phyloP scores from a whole-genome alignment of 1,139 yeast genomes.

The Sugiyamaella pinicola region DNA sequence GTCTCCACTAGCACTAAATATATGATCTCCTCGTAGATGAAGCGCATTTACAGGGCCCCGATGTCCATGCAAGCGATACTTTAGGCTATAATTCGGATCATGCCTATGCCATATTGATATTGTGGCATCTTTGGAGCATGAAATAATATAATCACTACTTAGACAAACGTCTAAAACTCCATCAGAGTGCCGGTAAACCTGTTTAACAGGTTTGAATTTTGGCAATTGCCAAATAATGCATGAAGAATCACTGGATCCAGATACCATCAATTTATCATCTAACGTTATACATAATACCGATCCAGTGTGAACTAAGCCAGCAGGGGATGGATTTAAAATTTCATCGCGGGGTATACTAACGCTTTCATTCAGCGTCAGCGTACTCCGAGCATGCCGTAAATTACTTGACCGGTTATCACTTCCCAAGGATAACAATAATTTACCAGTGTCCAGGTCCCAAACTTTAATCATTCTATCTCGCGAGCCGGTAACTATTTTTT shows the following conservation, averaged over 20 bases:
- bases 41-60: slow-evolving; percentile 44
- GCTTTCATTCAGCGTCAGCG: not conserved
- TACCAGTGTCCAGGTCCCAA: slow-evolving; percentile 40
- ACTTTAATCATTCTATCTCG: slow-evolving; percentile 42
- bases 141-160: slow-evolving; percentile 34
- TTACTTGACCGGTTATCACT: slow-evolving; percentile 11
- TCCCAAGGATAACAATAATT: slow-evolving; percentile 34
- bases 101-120: slow-evolving; percentile 39
- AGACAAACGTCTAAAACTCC: slow-evolving; percentile 42
- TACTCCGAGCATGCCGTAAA: not conserved
- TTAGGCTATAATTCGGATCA: slow-evolving; percentile 25
- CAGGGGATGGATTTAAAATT: not conserved
- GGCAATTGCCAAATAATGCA: slow-evolving; percentile 42
- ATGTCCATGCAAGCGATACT: slow-evolving; percentile 37
- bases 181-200: slow-evolving; percentile 35
- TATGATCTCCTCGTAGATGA: slow-evolving; percentile 32
- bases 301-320: slow-evolving; percentile 36
- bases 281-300: slow-evolving; percentile 42
- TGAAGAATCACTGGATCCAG: slow-evolving; percentile 44
- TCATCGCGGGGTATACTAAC: slow-evolving; percentile 7
- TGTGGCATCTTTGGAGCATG: slow-evolving; percentile 43
- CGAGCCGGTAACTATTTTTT: slow-evolving; percentile 43
- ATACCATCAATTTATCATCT: slow-evolving; percentile 40
- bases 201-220: slow-evolving; percentile 33
- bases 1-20: slow-evolving; percentile 46